Conservation (phyloP, 2,329 filamentous ascomycete genomes). For the Alternaria metachromatica region DNA sequence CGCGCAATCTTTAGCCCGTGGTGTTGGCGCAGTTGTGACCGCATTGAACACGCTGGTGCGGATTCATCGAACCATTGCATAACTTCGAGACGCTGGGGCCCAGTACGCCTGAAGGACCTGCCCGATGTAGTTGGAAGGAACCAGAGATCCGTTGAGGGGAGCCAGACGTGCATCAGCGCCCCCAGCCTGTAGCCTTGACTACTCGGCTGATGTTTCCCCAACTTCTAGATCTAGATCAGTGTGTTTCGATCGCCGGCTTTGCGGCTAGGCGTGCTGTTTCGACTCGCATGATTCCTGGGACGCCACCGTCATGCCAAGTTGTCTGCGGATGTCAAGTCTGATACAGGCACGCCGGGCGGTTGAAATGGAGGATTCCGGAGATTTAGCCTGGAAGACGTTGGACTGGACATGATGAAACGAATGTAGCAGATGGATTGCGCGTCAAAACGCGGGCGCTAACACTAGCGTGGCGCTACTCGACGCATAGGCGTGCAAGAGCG, state of each 20-base stretch:
- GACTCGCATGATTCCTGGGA: background rate
- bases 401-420: constrained; percentile 14
- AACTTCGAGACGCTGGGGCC: constrained; percentile 25
- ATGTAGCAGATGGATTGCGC: constrained; percentile 19
- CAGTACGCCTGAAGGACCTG: constrained; percentile 1
- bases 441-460: constrained; percentile 9
- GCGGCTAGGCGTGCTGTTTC: constrained; percentile 7
- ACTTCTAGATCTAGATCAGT: constrained; percentile 1
- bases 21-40: constrained; percentile 6
- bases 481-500: constrained; percentile 7
- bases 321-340: background rate
- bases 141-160: constrained; percentile 20
- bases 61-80: constrained; percentile 28
- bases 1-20: constrained; percentile 23
- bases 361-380: constrained; percentile 3
- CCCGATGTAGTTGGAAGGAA: constrained; percentile 24
- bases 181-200: background rate
- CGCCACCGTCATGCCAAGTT: background rate
- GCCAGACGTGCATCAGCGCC: background rate
- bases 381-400: constrained; percentile 5
- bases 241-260: background rate
- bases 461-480: background rate
- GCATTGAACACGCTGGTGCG: constrained; percentile 14
- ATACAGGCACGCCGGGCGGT: constrained; percentile 7
- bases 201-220: constrained; percentile 8